Evolutionary conservation across 1,139 yeast species (phyloP).

Genomic region (Scheffersomyces segobiensis): DNA sequence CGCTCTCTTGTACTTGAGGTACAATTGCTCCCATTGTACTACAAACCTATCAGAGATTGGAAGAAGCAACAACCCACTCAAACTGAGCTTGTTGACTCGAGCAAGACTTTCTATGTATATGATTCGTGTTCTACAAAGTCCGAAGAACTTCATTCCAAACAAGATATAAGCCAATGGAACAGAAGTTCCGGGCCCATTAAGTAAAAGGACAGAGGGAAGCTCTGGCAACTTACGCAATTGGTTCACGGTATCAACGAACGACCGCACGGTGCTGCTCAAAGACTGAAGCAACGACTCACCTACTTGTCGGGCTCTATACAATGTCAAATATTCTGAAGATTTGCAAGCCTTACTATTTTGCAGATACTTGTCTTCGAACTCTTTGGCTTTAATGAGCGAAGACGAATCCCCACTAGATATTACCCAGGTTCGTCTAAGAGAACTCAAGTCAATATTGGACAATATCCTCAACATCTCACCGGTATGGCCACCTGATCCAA

Average conservation of each 20-base stretch:
- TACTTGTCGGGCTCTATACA: constrained; percentile 78
- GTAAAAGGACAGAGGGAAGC: constrained; percentile 55
- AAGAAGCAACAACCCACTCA: constrained; percentile 70
- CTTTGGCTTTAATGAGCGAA: constrained; percentile 52
- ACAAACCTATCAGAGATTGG: constrained; percentile 75
- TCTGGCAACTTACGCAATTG: constrained; percentile 19
- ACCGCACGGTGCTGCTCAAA: constrained; percentile 49
- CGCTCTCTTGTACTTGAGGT: constrained; percentile 54
- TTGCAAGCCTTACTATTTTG: not conserved
- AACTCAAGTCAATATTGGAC: constrained; percentile 27
- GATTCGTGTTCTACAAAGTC: constrained; percentile 56
- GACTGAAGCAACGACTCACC: constrained; percentile 63
- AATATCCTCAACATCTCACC: constrained; percentile 87
- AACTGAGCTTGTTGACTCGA: constrained; percentile 71
- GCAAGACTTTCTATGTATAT: constrained; percentile 89
- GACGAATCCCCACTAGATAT: constrained; percentile 59
- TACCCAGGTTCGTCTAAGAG: constrained; percentile 44
- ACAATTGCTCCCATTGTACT: constrained; percentile 87
- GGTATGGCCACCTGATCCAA: constrained; percentile 93
- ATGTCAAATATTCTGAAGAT: constrained; percentile 26
- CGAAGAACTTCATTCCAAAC: constrained; percentile 53
- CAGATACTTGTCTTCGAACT: constrained; percentile 34
- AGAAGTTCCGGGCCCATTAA: constrained; percentile 95
- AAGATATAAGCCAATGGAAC: constrained; percentile 72
- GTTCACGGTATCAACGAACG: constrained; percentile 30